Conservation (phyloP, 176 grass and related monocot species). For the Saccharum officinarum region DNA sequence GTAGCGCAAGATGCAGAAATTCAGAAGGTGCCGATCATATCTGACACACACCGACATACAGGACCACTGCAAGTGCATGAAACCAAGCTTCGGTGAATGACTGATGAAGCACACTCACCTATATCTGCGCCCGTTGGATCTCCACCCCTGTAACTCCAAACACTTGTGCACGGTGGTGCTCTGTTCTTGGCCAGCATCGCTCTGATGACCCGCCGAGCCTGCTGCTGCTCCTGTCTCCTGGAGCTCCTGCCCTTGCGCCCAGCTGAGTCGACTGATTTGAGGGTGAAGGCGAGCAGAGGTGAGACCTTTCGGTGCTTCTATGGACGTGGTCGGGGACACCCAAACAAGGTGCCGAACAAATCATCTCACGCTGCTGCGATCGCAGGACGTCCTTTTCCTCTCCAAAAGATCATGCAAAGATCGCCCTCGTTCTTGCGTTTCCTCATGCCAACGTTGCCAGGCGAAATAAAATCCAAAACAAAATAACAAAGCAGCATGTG, state of each 20-base stretch:
- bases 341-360: neutral
- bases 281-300: neutral
- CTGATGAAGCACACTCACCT: slow-evolving; percentile 13
- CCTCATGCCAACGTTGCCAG: neutral
- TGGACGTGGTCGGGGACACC: neutral
- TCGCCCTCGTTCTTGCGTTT: neutral
- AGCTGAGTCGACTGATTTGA: neutral
- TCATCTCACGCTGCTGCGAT: neutral
- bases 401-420: neutral
- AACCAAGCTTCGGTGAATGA: neutral
- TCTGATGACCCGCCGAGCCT: neutral
- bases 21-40: neutral
- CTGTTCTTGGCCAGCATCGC: neutral
- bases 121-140: too few species aligned
- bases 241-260: neutral
- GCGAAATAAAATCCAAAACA: neutral
- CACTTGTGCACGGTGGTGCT: neutral
- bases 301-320: neutral
- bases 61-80: neutral
- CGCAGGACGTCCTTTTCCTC: too few species aligned
- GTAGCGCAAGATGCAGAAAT: neutral
- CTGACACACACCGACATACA: neutral
- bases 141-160: neutral
- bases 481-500: neutral
- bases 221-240: neutral